Percentiles rank a stretch among this genome's conserved stretches.
phyloP scores from a whole-genome alignment of 1,139 yeast genomes.

The Blastobotrys petasosporus region DNA sequence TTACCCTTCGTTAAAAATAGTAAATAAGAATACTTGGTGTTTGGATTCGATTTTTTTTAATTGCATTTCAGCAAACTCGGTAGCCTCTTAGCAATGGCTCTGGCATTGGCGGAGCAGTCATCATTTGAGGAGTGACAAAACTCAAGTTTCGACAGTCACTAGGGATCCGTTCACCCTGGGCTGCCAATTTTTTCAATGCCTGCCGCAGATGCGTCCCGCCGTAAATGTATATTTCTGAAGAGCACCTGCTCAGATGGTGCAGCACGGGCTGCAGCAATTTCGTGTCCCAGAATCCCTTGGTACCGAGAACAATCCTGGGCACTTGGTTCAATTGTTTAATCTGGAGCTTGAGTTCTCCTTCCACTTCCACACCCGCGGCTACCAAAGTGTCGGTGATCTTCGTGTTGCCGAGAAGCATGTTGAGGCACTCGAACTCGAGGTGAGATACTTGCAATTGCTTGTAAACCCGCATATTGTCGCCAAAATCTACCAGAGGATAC shows the following conservation, averaged over 20 bases:
- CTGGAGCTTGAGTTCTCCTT: not conserved
- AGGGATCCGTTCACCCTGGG: not conserved
- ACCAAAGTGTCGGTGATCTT: not conserved
- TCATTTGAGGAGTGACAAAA: constrained; percentile 2
- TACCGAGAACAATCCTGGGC: constrained; percentile 1
- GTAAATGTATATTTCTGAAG: not conserved
- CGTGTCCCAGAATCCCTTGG: constrained; percentile 4
- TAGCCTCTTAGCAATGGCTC: not conserved
- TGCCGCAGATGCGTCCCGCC: not conserved
- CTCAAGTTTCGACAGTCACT: not conserved
- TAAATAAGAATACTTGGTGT: no score
- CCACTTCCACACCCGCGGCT: not conserved
- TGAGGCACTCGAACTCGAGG: not conserved
- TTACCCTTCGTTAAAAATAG: no score
- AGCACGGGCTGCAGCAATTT: not conserved
- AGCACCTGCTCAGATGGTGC: not conserved
- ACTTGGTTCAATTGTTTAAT: not conserved
- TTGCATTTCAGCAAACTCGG: no score
- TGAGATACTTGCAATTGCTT: constrained; percentile 1
- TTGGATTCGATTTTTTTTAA: no score
- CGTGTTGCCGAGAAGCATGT: not conserved
- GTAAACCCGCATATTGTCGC: not conserved
- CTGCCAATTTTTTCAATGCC: not conserved
- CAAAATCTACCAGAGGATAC: not conserved
- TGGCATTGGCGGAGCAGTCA: constrained; percentile 5